Evolutionary conservation across 2,329 filamentous ascomycete genomes (phyloP).

Genomic region (Fusarium chaquense): DNA sequence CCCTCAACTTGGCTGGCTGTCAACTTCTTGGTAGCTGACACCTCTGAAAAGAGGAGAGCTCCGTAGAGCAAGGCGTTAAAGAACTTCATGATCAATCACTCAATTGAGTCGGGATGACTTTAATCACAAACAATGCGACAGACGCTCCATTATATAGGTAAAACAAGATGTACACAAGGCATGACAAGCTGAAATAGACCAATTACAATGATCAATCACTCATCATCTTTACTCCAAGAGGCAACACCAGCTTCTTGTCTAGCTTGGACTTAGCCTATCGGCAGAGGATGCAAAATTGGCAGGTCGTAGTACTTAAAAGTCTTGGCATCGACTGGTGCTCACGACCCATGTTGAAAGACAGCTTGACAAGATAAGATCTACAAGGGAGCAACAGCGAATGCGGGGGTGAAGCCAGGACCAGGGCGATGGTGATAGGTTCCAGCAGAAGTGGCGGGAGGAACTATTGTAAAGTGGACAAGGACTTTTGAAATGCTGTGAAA

Average conservation of each 20-base stretch:
- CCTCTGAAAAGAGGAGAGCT: conserved; percentile 38
- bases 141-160: conserved; percentile 28
- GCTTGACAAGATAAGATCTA: conserved; percentile 28
- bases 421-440: conserved; percentile 32
- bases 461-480: conserved; percentile 34
- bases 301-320: conserved; percentile 35
- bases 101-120: not conserved
- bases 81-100: conserved; percentile 39
- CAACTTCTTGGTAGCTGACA: conserved; percentile 38
- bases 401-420: conserved; percentile 21
- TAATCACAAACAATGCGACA: conserved; percentile 8
- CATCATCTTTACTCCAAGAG: conserved; percentile 18
- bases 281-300: conserved; percentile 37
- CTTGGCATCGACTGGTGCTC: conserved; percentile 40
- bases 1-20: conserved; percentile 43
- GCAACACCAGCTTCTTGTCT: conserved; percentile 15
- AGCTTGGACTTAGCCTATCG: conserved; percentile 22
- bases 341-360: conserved; percentile 22
- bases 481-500: conserved; percentile 28
- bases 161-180: not conserved
- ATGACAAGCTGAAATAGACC: not conserved
- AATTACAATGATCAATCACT: conserved; percentile 6
- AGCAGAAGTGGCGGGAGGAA: conserved; percentile 35
- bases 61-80: conserved; percentile 39
- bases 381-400: conserved; percentile 11